phyloP scores from a whole-genome alignment of 345 rosid species.

The Punica granatum region DNA sequence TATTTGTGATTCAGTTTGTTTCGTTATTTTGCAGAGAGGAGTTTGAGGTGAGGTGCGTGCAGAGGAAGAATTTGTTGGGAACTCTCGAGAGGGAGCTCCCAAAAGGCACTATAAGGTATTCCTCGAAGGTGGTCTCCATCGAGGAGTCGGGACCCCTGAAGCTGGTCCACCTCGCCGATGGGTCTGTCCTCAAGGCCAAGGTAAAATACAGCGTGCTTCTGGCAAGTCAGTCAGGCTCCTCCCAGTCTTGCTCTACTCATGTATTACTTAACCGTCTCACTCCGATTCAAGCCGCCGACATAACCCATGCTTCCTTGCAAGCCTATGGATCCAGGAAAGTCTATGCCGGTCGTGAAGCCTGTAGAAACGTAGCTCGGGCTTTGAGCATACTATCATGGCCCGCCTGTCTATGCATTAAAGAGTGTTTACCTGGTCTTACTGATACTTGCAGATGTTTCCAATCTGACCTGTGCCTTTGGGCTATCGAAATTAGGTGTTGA shows the following conservation, averaged over 20 bases:
- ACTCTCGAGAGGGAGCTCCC: conserved; percentile 50
- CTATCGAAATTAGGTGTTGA: conserved; percentile 32
- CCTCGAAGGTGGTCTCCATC: conserved; percentile 55
- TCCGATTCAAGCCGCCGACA: neutral
- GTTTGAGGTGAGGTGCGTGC: conserved; percentile 42
- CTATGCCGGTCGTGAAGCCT: neutral
- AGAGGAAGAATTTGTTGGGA: conserved; percentile 49
- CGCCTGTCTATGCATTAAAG: too few relatives aligned
- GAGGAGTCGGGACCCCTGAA: conserved; percentile 47
- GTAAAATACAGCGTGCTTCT: too few relatives aligned
- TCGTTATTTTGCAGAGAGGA: neutral
- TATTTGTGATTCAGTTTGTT: neutral
- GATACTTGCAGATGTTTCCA: neutral
- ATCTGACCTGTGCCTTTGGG: neutral
- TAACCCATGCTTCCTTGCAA: neutral
- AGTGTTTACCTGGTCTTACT: too few relatives aligned
- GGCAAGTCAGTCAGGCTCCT: too few relatives aligned
- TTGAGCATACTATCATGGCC: too few relatives aligned
- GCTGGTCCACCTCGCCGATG: conserved; percentile 52
- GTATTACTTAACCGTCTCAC: neutral
- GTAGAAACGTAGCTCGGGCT: too few relatives aligned
- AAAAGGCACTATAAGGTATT: conserved; percentile 45
- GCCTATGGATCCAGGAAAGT: neutral
- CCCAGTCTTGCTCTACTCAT: too few relatives aligned
- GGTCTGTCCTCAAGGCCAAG: conserved; percentile 51